Base-by-base conservation (phyloP, 2,329 filamentous ascomycete species). In the Colletotrichum limetticola region DNA sequence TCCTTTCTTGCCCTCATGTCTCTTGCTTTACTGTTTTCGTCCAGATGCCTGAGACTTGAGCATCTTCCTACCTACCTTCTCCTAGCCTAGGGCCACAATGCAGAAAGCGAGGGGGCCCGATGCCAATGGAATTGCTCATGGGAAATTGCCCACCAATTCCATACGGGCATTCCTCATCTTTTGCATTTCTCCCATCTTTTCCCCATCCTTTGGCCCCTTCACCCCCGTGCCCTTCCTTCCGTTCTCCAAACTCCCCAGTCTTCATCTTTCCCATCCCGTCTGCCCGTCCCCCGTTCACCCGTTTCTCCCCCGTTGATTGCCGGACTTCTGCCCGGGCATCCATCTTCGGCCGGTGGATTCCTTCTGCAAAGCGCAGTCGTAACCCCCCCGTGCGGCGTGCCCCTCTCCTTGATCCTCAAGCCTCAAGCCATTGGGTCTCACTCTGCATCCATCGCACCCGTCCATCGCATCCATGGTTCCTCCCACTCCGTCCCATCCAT, bases 31-130 rank as follows among this genome's bases (percentile, higher is more conserved):
- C 42, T n/a, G 37, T 42, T 16, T 42, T 42, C 37, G 37, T 42
- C 37, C 0, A 42, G 37, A 42, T 42, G 37, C 14, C 37, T 42
- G 37, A 49, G 19, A 35, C 32, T 35, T 49, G 19, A 19, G 30
- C 30, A 32, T 4, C 16, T n/a, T 3, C 16, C 16, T n/a, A 8
- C 16, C 16, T 19, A 35, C 32, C 16, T 49, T 8, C 42, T 8
- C 42, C 16, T 19, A n/a, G 19, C 22, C 52, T 28, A 9, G 52
- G 12, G 14, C 22, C 14, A 14, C 24, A 28, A 60, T 26, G 61
- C 61, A 24, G 61, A 28, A 64, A 35, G 30, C 24, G 61, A 64
- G 52, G 61, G 61, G 19, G 19, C 19, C 61, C 30, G 61, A 55
- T 64, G 49, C 28, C 12, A 26, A 35, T 52, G 22, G 46, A n/a